Base-by-base conservation (phyloP, 2,329 filamentous ascomycete genomes). In the Pseudovirgaria hyperparasitica region DNA sequence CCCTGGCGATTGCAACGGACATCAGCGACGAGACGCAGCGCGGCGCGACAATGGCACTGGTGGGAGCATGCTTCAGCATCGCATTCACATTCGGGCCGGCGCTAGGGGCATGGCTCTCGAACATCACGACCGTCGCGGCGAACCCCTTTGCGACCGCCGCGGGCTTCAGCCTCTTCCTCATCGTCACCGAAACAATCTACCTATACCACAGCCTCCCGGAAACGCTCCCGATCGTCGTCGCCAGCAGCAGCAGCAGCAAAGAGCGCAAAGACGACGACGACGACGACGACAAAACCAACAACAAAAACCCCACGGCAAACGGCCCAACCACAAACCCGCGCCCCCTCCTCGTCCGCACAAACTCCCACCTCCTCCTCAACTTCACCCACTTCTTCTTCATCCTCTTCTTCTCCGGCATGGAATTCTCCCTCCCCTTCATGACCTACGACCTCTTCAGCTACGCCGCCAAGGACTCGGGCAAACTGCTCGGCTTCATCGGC, bases 41-140 rank as follows among this genome's bases (percentile, higher is more conserved):
- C 16, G 84, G 87, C 13, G 75, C 82, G 12, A 94, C 90, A 22
- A 94, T 98, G 84, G 90, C 90, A 6, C 66, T 98, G 29, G 87
- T 98, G 16, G 90, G 90, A 32, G 86, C 81, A 9, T 96, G 90
- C 60, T 98, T 98, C 60, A 92, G 82, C 35, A 76, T 98, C 40
- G 90, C 90, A 11, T 98, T 98, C 51, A 98, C 90, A 1, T 92
- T 94, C 50, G 90, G 90, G 0, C 90, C 90, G 0, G 85, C 85
- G 7, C 67, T 98, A 6, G 90, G 90, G 33, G 90, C 90, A 2
- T 87, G 75, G 50, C 63, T 98, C 13, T 79, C 82, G 37, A 77
- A 70, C 27, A 73, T 93, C 35, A 72, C 73, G 9, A 72, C 73
- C 5, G 77, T 96, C 14, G 73, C 77, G 3, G 78, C 77, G 15